A percentile compares a stretch with the other conserved stretches of the same genome.
Conservation (phyloP, 768 basidiomycete species). For the Suillus tomentosus region DNA sequence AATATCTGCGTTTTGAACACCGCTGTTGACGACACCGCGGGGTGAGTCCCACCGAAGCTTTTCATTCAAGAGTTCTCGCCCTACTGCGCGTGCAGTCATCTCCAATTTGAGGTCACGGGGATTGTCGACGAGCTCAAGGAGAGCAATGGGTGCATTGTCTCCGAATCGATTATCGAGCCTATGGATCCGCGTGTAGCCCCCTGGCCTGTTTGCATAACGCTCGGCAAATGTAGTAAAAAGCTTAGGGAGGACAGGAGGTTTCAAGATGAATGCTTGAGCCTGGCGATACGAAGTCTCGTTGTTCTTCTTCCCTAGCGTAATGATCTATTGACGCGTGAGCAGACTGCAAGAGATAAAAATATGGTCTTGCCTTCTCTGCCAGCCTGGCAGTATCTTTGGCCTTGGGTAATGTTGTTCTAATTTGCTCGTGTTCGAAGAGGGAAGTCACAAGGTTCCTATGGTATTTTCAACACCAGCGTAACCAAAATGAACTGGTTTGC, state of each 20-base stretch:
- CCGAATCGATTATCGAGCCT: constrained; percentile 88
- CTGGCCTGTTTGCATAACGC: constrained; percentile 80
- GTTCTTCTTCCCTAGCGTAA: constrained; percentile 89
- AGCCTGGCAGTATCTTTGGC: constrained; percentile 89
- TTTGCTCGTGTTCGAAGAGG: constrained; percentile 91
- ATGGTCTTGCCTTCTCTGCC: constrained; percentile 77
- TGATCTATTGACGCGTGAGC: constrained; percentile 55
- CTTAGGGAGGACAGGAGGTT: constrained; percentile 71
- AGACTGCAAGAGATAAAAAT: constrained; percentile 3
- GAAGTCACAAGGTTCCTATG: constrained; percentile 90
- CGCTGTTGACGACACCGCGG: constrained; percentile 50
- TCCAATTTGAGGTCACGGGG: constrained; percentile 87
- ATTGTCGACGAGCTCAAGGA: constrained; percentile 94
- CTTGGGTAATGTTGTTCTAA: constrained; percentile 94
- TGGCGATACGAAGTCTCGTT: constrained; percentile 65
- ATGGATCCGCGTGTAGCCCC: constrained; percentile 95
- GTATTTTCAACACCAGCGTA: neutral
- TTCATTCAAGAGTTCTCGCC: constrained; percentile 74
- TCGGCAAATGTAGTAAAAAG: constrained; percentile 78
- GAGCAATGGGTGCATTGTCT: constrained; percentile 91
- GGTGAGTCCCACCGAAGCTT: constrained; percentile 49
- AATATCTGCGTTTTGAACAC: constrained; percentile 45
- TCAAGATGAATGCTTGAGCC: constrained; percentile 80
- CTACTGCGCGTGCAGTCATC: constrained; percentile 85
- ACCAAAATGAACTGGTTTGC: constrained; percentile 21